Percentiles rank a stretch among this genome's conserved stretches.
Conservation (phyloP, 1,139 yeast genomes). For the Yamadazyma kanchanaburiensis region DNA sequence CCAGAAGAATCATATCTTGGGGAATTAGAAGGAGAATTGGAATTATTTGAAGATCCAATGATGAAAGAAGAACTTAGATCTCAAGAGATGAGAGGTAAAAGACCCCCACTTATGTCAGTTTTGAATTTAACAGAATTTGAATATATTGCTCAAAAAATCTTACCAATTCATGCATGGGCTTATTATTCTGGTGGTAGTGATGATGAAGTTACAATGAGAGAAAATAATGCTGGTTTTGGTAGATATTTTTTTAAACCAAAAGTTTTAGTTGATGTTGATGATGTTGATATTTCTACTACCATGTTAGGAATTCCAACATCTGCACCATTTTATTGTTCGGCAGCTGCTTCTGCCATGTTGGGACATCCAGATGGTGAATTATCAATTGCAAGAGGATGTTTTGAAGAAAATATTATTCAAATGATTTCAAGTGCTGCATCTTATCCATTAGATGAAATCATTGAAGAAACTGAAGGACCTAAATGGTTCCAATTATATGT, state of each 20-base stretch:
- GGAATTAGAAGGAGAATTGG: conserved; percentile 12
- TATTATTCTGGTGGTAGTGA: conserved; percentile 84
- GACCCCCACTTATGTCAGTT: conserved; percentile 57
- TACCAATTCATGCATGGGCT: conserved; percentile 76
- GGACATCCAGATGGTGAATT: conserved; percentile 59
- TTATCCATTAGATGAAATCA: conserved; percentile 56
- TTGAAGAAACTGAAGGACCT: conserved; percentile 31
- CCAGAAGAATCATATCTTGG: conserved; percentile 11
- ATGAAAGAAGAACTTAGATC: conserved; percentile 11
- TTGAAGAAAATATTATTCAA: conserved; percentile 43
- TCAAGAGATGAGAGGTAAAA: conserved; percentile 9
- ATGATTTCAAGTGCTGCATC: conserved; percentile 59
- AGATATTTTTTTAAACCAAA: conserved; percentile 78
- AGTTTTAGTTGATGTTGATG: conserved; percentile 61
- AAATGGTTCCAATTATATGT: conserved; percentile 48
- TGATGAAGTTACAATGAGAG: conserved; percentile 80
- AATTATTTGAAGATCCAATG: conserved; percentile 9
- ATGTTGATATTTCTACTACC: conserved; percentile 43
- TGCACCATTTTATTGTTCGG: conserved; percentile 57
- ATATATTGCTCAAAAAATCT: conserved; percentile 64
- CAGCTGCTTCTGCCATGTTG: conserved; percentile 54
- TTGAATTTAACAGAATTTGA: conserved; percentile 69
- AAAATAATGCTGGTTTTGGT: conserved; percentile 79
- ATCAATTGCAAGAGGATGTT: conserved; percentile 48
- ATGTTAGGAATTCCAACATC: conserved; percentile 48